These are phyloP conservation scores for Ceratorhiza oryzae-sativae DNA, from an alignment of 1,284 basidiomycete genomes.

Conservation along the genomic window DNA sequence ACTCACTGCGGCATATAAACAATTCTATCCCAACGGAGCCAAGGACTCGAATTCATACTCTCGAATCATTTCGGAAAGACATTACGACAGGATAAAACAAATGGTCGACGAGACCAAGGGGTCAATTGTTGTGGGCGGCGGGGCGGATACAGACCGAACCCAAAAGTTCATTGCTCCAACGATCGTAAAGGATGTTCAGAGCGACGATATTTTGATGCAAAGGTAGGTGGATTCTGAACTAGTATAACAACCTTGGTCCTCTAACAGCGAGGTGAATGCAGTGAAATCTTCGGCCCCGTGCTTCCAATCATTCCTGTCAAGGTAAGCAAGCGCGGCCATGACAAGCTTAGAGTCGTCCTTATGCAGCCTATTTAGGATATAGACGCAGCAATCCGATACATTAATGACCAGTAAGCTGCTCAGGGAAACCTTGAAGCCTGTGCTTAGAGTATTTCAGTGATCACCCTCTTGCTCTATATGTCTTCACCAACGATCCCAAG, in stretches of 20 bases:
- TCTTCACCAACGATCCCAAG: constrained; percentile 68
- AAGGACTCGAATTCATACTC: constrained; percentile 54
- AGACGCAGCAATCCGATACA: constrained; percentile 61
- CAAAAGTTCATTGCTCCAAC: constrained; percentile 57
- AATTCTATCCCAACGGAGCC: constrained; percentile 55
- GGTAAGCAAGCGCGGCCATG: constrained; percentile 43
- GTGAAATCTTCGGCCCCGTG: constrained; percentile 74
- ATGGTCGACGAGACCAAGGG: constrained; percentile 56
- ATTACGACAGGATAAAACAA: constrained; percentile 59
- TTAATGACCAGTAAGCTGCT: constrained; percentile 55
- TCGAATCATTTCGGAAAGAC: constrained; percentile 58
- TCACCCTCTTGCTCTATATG: constrained; percentile 78
- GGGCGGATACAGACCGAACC: constrained; percentile 55
- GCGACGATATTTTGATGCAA: constrained; percentile 63
- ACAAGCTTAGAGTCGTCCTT: not conserved
- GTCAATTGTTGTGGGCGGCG: constrained; percentile 59
- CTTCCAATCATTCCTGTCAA: constrained; percentile 69
- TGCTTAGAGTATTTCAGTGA: constrained; percentile 24
- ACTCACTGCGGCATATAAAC: constrained; percentile 55
- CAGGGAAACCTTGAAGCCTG: not conserved
- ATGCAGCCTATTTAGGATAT: constrained; percentile 46
- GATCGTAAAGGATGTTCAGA: constrained; percentile 57
- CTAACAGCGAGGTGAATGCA: constrained; percentile 44
- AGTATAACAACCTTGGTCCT: not conserved
- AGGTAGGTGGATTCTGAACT: constrained; percentile 52